These are phyloP conservation scores for Phalaenopsis hybrid DNA, from an alignment of 116 monocot genomes.

Conservation along the genomic window DNA sequence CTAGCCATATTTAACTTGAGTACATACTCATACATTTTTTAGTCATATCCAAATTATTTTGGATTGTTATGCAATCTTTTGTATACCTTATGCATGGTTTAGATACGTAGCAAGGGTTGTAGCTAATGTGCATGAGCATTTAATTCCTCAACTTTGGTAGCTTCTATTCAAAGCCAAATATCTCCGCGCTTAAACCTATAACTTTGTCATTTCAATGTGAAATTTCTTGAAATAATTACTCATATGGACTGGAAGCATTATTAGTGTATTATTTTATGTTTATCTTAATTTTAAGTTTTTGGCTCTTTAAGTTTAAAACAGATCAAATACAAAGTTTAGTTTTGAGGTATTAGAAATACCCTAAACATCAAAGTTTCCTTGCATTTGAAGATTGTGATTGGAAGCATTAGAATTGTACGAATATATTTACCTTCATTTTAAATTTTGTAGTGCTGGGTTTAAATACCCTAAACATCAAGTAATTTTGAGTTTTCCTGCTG, in stretches of 20 bases:
- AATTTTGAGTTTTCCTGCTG: background rate
- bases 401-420: too few relatives aligned
- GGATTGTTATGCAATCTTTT: background rate
- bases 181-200: background rate
- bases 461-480: background rate
- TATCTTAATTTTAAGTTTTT: too few relatives aligned
- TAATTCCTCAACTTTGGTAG: background rate
- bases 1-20: background rate
- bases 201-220: background rate
- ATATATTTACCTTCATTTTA: too few relatives aligned
- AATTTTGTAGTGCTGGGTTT: too few relatives aligned
- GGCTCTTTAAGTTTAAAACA: too few relatives aligned
- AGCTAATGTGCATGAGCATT: background rate
- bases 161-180: background rate
- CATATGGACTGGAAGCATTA: background rate
- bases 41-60: background rate
- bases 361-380: too few relatives aligned
- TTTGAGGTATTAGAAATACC: too few relatives aligned
- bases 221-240: background rate
- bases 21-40: slow-evolving; percentile 1
- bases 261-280: too few relatives aligned
- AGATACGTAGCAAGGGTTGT: background rate
- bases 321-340: too few relatives aligned
- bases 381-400: too few relatives aligned
- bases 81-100: background rate